phyloP scores from a whole-genome alignment of 148 eudicot species.

The Amaranthus cruentus region DNA sequence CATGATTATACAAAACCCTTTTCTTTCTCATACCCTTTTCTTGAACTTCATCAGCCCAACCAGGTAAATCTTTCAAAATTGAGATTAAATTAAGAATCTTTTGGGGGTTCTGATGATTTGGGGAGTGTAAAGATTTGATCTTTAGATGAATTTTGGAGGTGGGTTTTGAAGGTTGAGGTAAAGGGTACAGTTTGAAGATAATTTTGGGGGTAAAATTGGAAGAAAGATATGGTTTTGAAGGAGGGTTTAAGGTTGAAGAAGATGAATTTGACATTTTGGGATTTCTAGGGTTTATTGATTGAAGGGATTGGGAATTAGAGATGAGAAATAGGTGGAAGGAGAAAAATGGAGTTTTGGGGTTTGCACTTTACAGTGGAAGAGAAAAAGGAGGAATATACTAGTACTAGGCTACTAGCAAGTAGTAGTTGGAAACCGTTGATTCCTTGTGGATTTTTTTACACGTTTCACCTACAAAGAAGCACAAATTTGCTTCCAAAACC shows the following conservation, averaged over 20 bases:
- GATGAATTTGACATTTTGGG: slow-evolving; percentile 43
- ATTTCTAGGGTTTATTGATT: slow-evolving; percentile 34
- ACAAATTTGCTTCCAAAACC: background rate
- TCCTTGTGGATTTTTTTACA: slow-evolving; percentile 52
- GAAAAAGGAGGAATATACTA: background rate
- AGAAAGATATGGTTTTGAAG: slow-evolving; percentile 32
- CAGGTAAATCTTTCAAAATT: slow-evolving; percentile 51
- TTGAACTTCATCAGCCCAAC: slow-evolving; percentile 73
- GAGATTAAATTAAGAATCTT: slow-evolving; percentile 37
- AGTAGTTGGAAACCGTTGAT: slow-evolving; percentile 41
- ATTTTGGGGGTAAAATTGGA: slow-evolving; percentile 38
- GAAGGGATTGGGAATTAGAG: slow-evolving; percentile 3
- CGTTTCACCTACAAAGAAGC: slow-evolving; percentile 16
- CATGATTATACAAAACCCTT: slow-evolving; percentile 56
- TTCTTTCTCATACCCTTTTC: slow-evolving; percentile 72
- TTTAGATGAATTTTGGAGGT: slow-evolving; percentile 24
- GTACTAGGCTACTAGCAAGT: background rate
- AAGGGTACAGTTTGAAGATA: slow-evolving; percentile 30
- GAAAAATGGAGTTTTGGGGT: background rate
- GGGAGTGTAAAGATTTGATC: slow-evolving; percentile 36
- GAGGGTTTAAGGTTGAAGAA: slow-evolving; percentile 34
- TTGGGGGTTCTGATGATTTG: slow-evolving; percentile 22
- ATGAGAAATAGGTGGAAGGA: slow-evolving; percentile 9
- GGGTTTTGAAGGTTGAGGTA: slow-evolving; percentile 29
- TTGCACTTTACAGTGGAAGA: background rate